Conservation (phyloP, 2,329 filamentous ascomycete species). For the Exophiala calicioides region DNA sequence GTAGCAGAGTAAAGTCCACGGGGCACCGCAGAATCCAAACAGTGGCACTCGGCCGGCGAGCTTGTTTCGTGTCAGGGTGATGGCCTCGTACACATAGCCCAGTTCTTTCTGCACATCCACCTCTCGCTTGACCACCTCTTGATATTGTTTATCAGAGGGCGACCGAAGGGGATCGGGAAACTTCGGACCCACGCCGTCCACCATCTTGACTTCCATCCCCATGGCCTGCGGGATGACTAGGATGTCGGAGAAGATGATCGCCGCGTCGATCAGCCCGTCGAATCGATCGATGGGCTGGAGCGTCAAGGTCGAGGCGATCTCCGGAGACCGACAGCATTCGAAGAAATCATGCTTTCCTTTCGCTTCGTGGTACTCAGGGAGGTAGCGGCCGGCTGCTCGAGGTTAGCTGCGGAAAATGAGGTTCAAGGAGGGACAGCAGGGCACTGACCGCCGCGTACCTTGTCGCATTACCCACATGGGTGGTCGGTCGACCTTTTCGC, state of each 20-base stretch:
- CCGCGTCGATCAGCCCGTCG: conserved; percentile 85
- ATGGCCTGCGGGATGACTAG: conserved; percentile 96
- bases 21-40: conserved; percentile 94
- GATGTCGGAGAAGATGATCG: conserved; percentile 99
- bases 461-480: conserved; percentile 99
- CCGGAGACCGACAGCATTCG: conserved; percentile 90
- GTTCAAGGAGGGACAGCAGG: conserved; percentile 6
- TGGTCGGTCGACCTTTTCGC: conserved; percentile 85
- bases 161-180: conserved; percentile 82
- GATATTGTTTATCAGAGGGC: conserved; percentile 82
- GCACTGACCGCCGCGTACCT: conserved; percentile 58
- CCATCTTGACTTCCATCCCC: conserved; percentile 98
- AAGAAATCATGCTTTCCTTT: conserved; percentile 94
- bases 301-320: conserved; percentile 89
- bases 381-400: conserved; percentile 80
- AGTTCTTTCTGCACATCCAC: conserved; percentile 85
- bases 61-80: conserved; percentile 87
- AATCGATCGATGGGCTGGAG: conserved; percentile 94
- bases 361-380: conserved; percentile 95
- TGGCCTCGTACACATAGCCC: conserved; percentile 93
- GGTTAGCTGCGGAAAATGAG: conserved; percentile 6
- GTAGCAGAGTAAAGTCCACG: conserved; percentile 96
- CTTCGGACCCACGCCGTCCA: conserved; percentile 93
- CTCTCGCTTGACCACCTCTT: conserved; percentile 69
- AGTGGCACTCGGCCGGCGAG: conserved; percentile 84